Evolutionary conservation across 2,329 filamentous ascomycete species (phyloP), one percentile per base, ranked within the genome.

Genomic region (Huntiella omanensis): DNA sequence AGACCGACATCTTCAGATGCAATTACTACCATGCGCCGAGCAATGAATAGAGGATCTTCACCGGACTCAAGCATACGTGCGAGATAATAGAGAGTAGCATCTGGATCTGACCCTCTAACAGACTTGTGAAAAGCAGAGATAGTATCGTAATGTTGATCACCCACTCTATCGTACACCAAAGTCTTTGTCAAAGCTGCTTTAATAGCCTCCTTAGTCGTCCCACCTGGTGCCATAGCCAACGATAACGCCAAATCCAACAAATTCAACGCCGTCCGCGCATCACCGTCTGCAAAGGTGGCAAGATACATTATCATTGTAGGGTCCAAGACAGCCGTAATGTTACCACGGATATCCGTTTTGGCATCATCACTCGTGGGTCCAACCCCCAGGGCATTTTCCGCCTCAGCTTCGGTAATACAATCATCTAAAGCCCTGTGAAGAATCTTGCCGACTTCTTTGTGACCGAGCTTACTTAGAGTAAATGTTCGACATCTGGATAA

Each of bases 81-180:
- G 1, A 98, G 75, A 60, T 96, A 98, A 65, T 96, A 98, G 1
- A 98, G 70, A 0, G 88, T 73, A 0, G 88, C 91, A 59, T 96
- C 83, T 0, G 88, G 62, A 56, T 95, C 80, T 47, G 77, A 81
- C 36, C 91, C 91, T 40, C 91, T 81, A 7, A 96, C 79, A 2
- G 86, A 86, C 57, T 98, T 98, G 70, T 96, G 91, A 55, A 96
- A 91, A 28, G 91, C 91, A 1, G 84, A 93, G 56, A 98, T 96
- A 45, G 83, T 91, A 58, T 98, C 88, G 65, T 96, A 98, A 63
- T 96, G 91, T 59, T 94, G 85, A 61, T 98, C 91, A 45, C 91
- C 88, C 0, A 83, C 83, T 46, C 91, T 77, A 61, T 98, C 91
- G 62, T 96, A 96, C 11, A 96, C 86, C 1, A 96, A 68, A 0